Evolutionary conservation across 2,329 filamentous ascomycete genomes (phyloP), one percentile per base, ranked within the genome.

Genomic region (Calonectria pseudoturangicola): DNA sequence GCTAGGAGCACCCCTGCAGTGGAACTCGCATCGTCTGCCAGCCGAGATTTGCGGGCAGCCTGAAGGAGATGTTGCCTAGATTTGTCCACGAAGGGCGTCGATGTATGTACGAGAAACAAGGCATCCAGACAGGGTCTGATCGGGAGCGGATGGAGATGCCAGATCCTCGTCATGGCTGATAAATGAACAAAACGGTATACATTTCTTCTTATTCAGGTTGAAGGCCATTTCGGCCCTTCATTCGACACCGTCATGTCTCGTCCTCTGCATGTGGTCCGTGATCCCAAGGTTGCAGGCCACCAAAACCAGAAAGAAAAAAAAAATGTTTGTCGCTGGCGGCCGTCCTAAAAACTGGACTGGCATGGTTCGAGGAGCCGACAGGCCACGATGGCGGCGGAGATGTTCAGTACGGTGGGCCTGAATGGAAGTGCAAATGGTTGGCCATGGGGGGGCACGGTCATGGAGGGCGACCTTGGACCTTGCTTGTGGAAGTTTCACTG

Each of bases 121-220:
- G 69, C 65, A 48, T 66, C 69, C 28, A 74, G 65, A 73, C 73
- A 70, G 70, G 71, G 71, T 77, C 74, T 79, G 71, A 74, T 77
- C 75, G 62, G 68, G 70, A 58, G 63, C 63, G 66, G 74, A 72
- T 75, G 70, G 65, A 60, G 68, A 77, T 68, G 70, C 66, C 65
- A 76, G 70, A 76, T 76, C 74, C 77, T 79, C 78, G 72, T 71
- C 72, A 78, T 73, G 69, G 64, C 51, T 50, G 36, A 36, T 43
- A 50, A 60, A 60, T 27, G n/a, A 21, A n/a, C 25, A 63, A 39
- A 39, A 39, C 54, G n/a, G n/a, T 15, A 16, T 21, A 12, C 58
- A 63, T 43, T 9, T 43, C 39, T 45, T 45, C 25, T 18, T 36
- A 25, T 15, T 45, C 8, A 18, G 48, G 27, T 28, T 60, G 62